These are phyloP conservation scores for Stenogyne calaminthoides DNA, from an alignment of 305 asterid species.

Conservation along the genomic window DNA sequence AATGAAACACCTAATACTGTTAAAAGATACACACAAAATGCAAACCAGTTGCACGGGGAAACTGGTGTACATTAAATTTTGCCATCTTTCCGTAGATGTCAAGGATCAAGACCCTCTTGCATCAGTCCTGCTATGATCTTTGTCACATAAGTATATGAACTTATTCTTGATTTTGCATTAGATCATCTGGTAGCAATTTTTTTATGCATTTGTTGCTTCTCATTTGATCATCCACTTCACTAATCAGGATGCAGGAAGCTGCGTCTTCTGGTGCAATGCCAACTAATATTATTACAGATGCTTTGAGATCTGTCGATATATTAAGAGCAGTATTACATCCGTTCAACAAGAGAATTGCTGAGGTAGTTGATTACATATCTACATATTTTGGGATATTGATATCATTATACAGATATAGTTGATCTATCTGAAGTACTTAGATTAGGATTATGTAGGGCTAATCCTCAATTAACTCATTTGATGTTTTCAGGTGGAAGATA, in stretches of 20 bases:
- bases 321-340: conserved; percentile 60
- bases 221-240: conserved; percentile 18
- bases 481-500: conserved; percentile 71
- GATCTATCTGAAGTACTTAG: conserved; percentile 2
- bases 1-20: too few species aligned
- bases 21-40: too few species aligned
- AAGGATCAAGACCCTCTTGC: not conserved
- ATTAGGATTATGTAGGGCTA: not conserved
- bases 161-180: conserved; percentile 7
- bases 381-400: not conserved
- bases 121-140: not conserved
- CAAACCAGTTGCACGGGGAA: too few species aligned
- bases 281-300: conserved; percentile 41
- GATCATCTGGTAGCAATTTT: not conserved
- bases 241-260: conserved; percentile 70
- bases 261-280: conserved; percentile 48
- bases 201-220: conserved; percentile 6
- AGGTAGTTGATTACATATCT: conserved; percentile 48
- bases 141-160: not conserved
- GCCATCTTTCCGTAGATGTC: too few species aligned
- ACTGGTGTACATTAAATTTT: too few species aligned
- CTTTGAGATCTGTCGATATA: conserved; percentile 44
- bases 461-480: conserved; percentile 18
- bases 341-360: conserved; percentile 80
- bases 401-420: not conserved